Evolutionary conservation across 805 yeast species (phyloP).

Genomic region (Starmerella tilneyi): DNA sequence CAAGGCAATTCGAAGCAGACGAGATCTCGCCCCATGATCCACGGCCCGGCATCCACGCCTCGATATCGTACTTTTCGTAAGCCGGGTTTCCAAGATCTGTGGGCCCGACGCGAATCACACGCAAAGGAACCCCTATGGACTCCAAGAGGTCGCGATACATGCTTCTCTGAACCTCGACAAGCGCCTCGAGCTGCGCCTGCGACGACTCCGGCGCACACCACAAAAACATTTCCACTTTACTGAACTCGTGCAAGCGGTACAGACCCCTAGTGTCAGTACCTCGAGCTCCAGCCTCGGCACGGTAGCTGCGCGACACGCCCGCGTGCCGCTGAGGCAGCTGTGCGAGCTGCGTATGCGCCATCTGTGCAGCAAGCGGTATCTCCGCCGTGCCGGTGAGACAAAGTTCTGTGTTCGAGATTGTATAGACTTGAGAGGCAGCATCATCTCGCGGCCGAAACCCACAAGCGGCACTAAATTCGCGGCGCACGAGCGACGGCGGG

Average conservation of each 20-base stretch:
- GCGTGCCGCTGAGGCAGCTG: constrained; percentile 21
- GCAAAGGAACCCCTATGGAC: constrained; percentile 66
- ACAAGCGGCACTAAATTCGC: constrained; percentile 73
- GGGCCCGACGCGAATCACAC: constrained; percentile 79
- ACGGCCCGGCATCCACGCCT: constrained; percentile 98
- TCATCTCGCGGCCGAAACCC: constrained; percentile 91
- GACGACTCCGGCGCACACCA: constrained; percentile 43
- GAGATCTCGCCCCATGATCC: constrained; percentile 87
- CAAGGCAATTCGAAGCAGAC: constrained; percentile 84
- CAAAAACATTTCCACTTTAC: constrained; percentile 83
- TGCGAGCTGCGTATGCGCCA: constrained; percentile 42
- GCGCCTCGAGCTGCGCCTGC: constrained; percentile 34
- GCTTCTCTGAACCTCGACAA: constrained; percentile 54
- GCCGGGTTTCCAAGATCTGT: constrained; percentile 93
- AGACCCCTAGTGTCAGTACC: constrained; percentile 88
- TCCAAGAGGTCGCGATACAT: constrained; percentile 35
- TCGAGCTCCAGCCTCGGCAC: constrained; percentile 96
- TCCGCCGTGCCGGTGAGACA: constrained; percentile 93
- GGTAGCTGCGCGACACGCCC: constrained; percentile 75
- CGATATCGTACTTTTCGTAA: constrained; percentile 79
- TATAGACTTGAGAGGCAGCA: constrained; percentile 65
- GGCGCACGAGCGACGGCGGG: constrained; percentile 80
- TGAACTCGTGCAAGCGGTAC: constrained; percentile 91
- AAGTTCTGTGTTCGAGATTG: constrained; percentile 40
- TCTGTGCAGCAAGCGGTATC: constrained; percentile 78